phyloP scores from a whole-genome alignment of 345 rosid genomes.

The Lumnitzera racemosa region DNA sequence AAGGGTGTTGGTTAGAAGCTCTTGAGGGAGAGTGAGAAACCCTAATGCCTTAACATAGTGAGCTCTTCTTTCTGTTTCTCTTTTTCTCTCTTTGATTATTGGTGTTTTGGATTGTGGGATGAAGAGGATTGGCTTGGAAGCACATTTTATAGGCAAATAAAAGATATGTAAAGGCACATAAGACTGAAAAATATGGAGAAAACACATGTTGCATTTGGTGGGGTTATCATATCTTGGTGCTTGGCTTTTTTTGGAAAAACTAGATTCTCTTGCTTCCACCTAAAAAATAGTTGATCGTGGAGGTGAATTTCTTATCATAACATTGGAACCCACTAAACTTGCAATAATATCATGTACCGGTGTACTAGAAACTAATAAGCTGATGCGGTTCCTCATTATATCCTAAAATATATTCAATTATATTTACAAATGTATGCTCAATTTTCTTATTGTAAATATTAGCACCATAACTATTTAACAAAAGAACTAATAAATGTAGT shows the following conservation, averaged over 20 bases:
- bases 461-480: too few relatives aligned
- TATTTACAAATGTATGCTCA: too few relatives aligned
- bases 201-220: not conserved
- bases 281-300: not conserved
- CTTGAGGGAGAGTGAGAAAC: constrained; percentile 34
- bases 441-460: too few relatives aligned
- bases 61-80: not conserved
- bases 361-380: too few relatives aligned
- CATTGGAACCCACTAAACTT: too few relatives aligned
- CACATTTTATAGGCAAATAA: constrained; percentile 8
- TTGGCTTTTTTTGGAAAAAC: not conserved
- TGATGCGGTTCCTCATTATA: too few relatives aligned
- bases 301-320: too few relatives aligned
- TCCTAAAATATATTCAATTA: too few relatives aligned
- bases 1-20: constrained; percentile 15
- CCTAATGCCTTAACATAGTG: constrained; percentile 12
- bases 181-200: too few relatives aligned
- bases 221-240: constrained; percentile 6
- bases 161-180: not conserved
- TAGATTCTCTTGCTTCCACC: constrained; percentile 6
- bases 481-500: too few relatives aligned
- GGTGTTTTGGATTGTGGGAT: not conserved
- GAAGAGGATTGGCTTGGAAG: not conserved
- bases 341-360: too few relatives aligned
- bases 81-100: constrained; percentile 5